Conservation (phyloP, 1,284 basidiomycete genomes). For the Sanguinoderma infundibulare region DNA sequence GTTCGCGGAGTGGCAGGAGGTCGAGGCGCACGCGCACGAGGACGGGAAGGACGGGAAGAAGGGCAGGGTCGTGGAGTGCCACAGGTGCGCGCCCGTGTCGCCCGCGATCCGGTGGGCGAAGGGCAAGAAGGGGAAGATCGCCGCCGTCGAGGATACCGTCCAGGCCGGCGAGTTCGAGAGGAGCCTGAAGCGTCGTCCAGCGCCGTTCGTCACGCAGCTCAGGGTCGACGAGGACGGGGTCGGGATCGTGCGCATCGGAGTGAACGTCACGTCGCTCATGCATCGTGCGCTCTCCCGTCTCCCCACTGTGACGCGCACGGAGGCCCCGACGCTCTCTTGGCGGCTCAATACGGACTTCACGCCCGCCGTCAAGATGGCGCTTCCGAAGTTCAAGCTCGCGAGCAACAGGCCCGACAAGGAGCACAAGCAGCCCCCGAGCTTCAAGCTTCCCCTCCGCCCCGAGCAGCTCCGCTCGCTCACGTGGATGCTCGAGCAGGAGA, state of each 20-base stretch:
- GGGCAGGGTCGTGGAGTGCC: conserved; percentile 50
- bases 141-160: conserved; percentile 80
- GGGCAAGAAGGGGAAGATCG: conserved; percentile 53
- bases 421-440: conserved; percentile 80
- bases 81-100: conserved; percentile 79
- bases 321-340: conserved; percentile 72
- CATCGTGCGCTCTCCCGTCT: conserved; percentile 88
- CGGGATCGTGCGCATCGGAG: conserved; percentile 83
- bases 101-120: conserved; percentile 80
- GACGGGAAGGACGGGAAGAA: conserved; percentile 38
- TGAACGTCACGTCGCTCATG: conserved; percentile 87
- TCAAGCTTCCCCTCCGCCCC: conserved; percentile 73
- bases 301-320: conserved; percentile 59
- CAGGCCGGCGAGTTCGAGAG: conserved; percentile 89
- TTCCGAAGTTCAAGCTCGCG: conserved; percentile 68
- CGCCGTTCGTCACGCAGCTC: conserved; percentile 88
- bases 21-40: conserved; percentile 39
- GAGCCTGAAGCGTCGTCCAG: conserved; percentile 85
- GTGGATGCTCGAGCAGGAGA: conserved; percentile 93
- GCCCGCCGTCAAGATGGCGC: conserved; percentile 62
- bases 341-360: conserved; percentile 80
- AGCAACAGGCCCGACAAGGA: conserved; percentile 83
- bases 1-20: conserved; percentile 64
- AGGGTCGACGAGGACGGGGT: conserved; percentile 66
- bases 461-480: conserved; percentile 91